Percentiles rank a stretch among this genome's conserved stretches.
Evolutionary conservation across 1,284 basidiomycete species (phyloP).

Genomic region (Chalciporus sp.): DNA sequence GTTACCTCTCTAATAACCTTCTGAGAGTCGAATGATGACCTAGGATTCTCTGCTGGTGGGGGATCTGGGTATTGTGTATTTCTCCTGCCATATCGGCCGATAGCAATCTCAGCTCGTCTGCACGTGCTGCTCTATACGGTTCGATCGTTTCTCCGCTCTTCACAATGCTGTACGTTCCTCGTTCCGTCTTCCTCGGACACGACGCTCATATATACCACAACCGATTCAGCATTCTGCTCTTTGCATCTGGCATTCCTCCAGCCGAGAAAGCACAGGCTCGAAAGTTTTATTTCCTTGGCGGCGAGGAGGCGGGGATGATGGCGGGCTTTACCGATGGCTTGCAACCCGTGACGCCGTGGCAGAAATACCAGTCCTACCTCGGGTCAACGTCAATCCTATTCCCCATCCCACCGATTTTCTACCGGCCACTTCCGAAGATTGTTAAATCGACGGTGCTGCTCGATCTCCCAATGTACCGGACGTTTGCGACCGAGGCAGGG

Average conservation of each 20-base stretch:
- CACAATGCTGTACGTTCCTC: constrained; percentile 48
- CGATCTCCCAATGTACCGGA: background rate
- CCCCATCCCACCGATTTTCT: constrained; percentile 64
- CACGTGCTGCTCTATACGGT: constrained; percentile 58
- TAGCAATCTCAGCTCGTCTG: constrained; percentile 42
- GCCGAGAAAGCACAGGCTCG: constrained; percentile 74
- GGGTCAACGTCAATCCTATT: constrained; percentile 66
- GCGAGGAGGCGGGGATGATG: constrained; percentile 26
- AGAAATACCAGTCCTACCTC: constrained; percentile 58
- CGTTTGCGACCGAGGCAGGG: background rate
- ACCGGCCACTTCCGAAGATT: constrained; percentile 51
- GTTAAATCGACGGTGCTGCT: constrained; percentile 18
- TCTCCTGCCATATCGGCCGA: constrained; percentile 52
- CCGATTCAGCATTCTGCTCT: constrained; percentile 55
- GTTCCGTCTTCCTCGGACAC: background rate
- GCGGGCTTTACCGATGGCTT: constrained; percentile 8
- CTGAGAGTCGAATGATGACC: background rate
- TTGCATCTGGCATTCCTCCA: constrained; percentile 70
- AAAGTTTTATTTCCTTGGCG: constrained; percentile 59
- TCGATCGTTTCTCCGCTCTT: constrained; percentile 65
- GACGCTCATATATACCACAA: background rate
- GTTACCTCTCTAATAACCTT: background rate
- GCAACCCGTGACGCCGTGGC: constrained; percentile 45
- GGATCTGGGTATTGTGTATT: constrained; percentile 66
- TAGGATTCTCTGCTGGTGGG: constrained; percentile 75